These are phyloP conservation scores for Myrica gale DNA, from an alignment of 306 rosid genomes.

Conservation along the genomic window DNA sequence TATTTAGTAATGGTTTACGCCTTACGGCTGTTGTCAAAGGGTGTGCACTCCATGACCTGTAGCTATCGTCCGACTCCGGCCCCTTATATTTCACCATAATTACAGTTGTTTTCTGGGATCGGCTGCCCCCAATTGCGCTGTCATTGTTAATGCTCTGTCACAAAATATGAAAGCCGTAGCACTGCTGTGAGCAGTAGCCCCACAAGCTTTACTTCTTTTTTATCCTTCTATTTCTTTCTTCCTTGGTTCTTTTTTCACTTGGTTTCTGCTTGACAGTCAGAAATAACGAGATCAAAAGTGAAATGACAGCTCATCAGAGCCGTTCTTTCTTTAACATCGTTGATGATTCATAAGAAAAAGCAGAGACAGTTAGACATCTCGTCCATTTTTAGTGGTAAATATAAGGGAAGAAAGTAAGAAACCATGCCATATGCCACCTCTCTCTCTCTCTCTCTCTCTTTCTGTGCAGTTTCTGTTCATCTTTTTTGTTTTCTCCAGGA, in stretches of 20 bases:
- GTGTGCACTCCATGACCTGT: conserved; percentile 24
- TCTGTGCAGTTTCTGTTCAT: background rate
- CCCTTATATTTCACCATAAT: conserved; percentile 29
- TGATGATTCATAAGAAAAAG: background rate
- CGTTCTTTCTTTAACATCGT: conserved; percentile 1
- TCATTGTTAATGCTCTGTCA: conserved; percentile 46
- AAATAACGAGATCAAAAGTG: conserved; percentile 20
- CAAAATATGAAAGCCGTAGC: conserved; percentile 7
- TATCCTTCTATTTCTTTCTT: background rate
- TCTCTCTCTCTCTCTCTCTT: too few relatives aligned
- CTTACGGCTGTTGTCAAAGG: conserved; percentile 31
- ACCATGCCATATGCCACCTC: background rate
- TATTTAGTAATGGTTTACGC: background rate
- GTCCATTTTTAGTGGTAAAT: too few relatives aligned
- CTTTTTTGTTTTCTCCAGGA: background rate
- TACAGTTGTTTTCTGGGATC: conserved; percentile 52
- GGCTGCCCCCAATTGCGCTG: conserved; percentile 52
- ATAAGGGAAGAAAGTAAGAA: too few relatives aligned
- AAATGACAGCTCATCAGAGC: conserved; percentile 16
- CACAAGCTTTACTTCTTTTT: background rate
- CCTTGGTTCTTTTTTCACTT: background rate
- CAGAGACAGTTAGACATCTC: too few relatives aligned
- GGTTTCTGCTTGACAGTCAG: conserved; percentile 12
- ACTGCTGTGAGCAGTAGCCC: background rate
- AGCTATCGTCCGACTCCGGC: conserved; percentile 19